Evolutionary conservation across 768 basidiomycete species (phyloP).

Genomic region (Agrocybe praecox): DNA sequence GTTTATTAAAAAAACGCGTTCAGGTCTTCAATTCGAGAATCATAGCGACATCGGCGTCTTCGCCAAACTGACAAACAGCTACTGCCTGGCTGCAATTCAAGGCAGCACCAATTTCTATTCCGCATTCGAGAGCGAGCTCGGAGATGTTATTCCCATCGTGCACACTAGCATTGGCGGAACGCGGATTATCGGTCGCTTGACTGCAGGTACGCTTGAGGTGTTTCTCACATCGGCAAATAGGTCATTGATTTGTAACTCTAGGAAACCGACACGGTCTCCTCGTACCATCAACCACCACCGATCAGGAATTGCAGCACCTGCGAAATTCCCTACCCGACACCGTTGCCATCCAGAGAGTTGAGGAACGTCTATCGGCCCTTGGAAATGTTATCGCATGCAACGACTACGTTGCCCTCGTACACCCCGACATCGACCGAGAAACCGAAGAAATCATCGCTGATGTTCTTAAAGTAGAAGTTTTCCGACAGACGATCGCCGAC

Average conservation of each 20-base stretch:
- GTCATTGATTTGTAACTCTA: conserved; percentile 24
- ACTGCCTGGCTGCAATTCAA: conserved; percentile 92
- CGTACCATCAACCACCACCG: conserved; percentile 93
- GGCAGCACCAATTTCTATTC: conserved; percentile 98
- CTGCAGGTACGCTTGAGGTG: conserved; percentile 65
- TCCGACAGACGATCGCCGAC: conserved; percentile 95
- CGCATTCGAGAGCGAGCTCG: conserved; percentile 88
- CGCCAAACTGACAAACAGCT: conserved; percentile 96
- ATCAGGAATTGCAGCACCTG: conserved; percentile 97
- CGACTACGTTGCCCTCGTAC: conserved; percentile 98
- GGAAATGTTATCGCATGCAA: conserved; percentile 99
- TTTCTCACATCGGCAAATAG: neutral
- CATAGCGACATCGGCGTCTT: conserved; percentile 96
- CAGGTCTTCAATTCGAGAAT: conserved; percentile 93
- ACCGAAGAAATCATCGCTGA: conserved; percentile 99
- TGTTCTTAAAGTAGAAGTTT: conserved; percentile 98
- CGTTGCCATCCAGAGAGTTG: conserved; percentile 94
- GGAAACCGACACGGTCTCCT: conserved; percentile 98
- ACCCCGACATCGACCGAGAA: conserved; percentile 97
- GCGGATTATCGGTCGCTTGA: conserved; percentile 89
- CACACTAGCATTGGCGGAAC: conserved; percentile 96
- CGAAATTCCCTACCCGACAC: conserved; percentile 92
- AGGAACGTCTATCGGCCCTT: conserved; percentile 95
- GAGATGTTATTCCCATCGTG: conserved; percentile 93
- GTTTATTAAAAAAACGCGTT: conserved; percentile 15